phyloP scores from a whole-genome alignment of 2,329 filamentous ascomycete species.

The Ophiobolus disseminans region DNA sequence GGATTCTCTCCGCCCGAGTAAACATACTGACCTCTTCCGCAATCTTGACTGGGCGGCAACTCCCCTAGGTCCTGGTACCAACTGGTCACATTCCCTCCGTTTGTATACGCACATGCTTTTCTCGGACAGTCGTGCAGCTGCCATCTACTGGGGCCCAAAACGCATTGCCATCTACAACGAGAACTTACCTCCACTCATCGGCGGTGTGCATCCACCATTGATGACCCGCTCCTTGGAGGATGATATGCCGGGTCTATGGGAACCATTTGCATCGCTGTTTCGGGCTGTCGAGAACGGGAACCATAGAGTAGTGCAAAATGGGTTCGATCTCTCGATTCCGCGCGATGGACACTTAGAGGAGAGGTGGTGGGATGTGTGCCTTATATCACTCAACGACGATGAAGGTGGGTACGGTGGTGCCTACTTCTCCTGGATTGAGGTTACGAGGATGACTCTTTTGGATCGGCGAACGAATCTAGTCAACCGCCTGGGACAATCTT shows the following conservation, averaged over 20 bases:
- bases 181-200: conserved; percentile 1
- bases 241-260: conserved; percentile 1
- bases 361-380: conserved; percentile 7
- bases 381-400: conserved; percentile 7
- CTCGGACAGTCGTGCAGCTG: conserved; percentile 4
- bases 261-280: conserved; percentile 1
- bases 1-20: neutral
- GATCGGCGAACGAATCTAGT: conserved; percentile 8
- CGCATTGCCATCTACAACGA: conserved; percentile 11
- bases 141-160: conserved; percentile 11
- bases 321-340: neutral
- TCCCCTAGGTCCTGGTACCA: conserved; percentile 1
- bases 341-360: conserved; percentile 9
- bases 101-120: conserved; percentile 9
- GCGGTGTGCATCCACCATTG: conserved; percentile 2
- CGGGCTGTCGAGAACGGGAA: neutral
- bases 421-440: conserved; percentile 9
- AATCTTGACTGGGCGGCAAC: conserved; percentile 4
- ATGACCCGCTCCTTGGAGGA: conserved; percentile 5
- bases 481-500: conserved; percentile 1
- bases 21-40: conserved; percentile 1
- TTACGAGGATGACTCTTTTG: neutral
- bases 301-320: neutral
- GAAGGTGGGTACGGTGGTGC: conserved; percentile 5
- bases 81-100: conserved; percentile 5